Conservation (phyloP, 257 asterid genomes). For the Apocynum venetum region DNA sequence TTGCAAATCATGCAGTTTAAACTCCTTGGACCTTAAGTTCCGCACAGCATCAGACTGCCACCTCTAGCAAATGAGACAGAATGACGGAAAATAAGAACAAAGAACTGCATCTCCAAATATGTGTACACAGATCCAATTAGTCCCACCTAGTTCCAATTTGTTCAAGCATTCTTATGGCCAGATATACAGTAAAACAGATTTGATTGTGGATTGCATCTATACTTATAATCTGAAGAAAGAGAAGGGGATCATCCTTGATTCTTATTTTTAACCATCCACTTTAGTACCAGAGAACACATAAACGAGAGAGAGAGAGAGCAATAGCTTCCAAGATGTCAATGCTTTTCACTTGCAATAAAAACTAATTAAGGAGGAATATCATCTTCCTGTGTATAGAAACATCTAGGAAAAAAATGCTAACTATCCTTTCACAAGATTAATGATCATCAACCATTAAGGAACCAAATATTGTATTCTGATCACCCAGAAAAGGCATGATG, state of each 20-base stretch:
- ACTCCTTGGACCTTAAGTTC: constrained; percentile 45
- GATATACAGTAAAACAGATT: background rate
- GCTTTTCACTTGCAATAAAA: background rate
- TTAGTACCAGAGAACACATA: background rate
- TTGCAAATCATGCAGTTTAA: constrained; percentile 55
- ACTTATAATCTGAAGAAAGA: background rate
- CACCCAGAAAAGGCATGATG: background rate
- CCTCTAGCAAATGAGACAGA: constrained; percentile 39
- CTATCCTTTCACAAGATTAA: background rate
- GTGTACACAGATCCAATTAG: too few relatives aligned
- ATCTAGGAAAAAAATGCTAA: background rate
- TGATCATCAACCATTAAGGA: background rate
- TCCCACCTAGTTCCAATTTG: too few relatives aligned
- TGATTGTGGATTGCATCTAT: background rate
- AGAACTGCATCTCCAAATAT: constrained; percentile 1
- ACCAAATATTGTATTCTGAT: background rate
- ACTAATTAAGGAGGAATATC: background rate
- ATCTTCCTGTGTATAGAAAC: background rate
- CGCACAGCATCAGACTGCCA: constrained; percentile 46
- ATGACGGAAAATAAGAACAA: constrained; percentile 10
- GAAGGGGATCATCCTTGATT: background rate
- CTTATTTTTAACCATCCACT: background rate
- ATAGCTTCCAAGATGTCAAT: background rate
- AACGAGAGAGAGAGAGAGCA: background rate
- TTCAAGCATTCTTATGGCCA: background rate